Base-by-base conservation (phyloP, 73 alveolate species). In the Stentor coeruleus region DNA sequence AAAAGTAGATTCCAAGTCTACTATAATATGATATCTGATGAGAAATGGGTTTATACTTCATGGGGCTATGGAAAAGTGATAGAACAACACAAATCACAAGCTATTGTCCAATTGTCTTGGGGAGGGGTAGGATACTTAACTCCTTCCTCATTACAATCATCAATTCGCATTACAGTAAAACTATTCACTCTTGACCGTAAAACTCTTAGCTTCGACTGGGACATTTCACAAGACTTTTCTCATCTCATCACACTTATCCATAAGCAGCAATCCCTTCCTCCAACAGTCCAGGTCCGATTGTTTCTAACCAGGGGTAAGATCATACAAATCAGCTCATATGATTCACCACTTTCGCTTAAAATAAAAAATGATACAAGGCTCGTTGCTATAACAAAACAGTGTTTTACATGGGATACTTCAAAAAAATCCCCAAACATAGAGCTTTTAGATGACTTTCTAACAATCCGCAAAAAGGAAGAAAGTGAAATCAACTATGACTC, bases 401-500 rank as follows among this genome's bases (percentile, higher is more conserved):
- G 38, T 1, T 82, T 80, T 81, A 58, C 79, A n/a, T 84, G 87
- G 87, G 81, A 84, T 55, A 74, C 76, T 26, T 77, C 39, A 14
- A 77, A 58, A 30, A 84, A 84, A 49, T 86, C 85, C 6, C 38
- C 41, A 58, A 84, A 83, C 86, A 38, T 84, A 28, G 58, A 35
- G 2, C 36, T 84, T 14, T 75, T 82, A 39, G 79, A 84, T 55
- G 39, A 83, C 42, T 39, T 38, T 28, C 40, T 84, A 57, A 84
- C 90, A 81, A 74, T 75, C 3, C 55, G 58, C 20, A 84, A 80
- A 77, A 41, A 11, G 39, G 87, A 76, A n/a, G 81, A 84, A 42
- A 38, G 76, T 20, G 90, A 84, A 35, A n/a, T n/a, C n/a, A n/a
- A n/a, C n/a, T 57, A 20, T 74, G 39, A 81, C 49, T 77, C 90